A percentile compares a stretch with the other conserved stretches of the same genome.
phyloP scores from a whole-genome alignment of 1,284 basidiomycete genomes.

The Irpex sp. region DNA sequence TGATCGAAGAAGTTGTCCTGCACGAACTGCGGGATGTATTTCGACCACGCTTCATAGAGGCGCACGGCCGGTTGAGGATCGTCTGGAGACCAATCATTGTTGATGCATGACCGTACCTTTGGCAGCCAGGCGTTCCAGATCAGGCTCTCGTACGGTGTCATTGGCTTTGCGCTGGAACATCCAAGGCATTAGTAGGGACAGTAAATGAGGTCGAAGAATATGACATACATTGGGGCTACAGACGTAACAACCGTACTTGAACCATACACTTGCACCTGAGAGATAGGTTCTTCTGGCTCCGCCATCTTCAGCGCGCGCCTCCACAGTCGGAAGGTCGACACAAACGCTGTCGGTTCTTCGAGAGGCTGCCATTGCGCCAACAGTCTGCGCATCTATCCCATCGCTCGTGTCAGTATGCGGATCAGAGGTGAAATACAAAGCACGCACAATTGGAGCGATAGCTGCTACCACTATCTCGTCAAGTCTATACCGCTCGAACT shows the following conservation, averaged over 20 bases:
- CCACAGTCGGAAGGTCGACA: conserved; percentile 70
- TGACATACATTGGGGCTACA: conserved; percentile 36
- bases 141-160: conserved; percentile 95
- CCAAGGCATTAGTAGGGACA: neutral
- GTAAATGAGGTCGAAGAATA: neutral
- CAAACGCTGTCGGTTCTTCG: conserved; percentile 58
- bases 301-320: conserved; percentile 61
- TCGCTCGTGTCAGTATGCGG: conserved; percentile 5
- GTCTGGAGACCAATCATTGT: conserved; percentile 88
- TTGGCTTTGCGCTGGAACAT: conserved; percentile 50
- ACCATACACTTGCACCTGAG: conserved; percentile 58
- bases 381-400: conserved; percentile 53
- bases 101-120: conserved; percentile 85
- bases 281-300: conserved; percentile 34
- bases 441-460: conserved; percentile 71
- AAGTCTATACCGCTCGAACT: conserved; percentile 77
- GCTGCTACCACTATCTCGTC: conserved; percentile 94
- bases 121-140: conserved; percentile 96
- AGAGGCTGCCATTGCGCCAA: conserved; percentile 73
- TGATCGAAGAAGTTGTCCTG: conserved; percentile 95
- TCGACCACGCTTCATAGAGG: conserved; percentile 87
- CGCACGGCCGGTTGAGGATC: conserved; percentile 74
- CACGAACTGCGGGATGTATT: conserved; percentile 86
- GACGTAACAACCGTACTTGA: conserved; percentile 31
- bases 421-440: neutral